Percentiles rank a stretch among this genome's conserved stretches.
Evolutionary conservation across 176 grass and related monocot genomes (phyloP).

Genomic region (Guadua angustifolia): DNA sequence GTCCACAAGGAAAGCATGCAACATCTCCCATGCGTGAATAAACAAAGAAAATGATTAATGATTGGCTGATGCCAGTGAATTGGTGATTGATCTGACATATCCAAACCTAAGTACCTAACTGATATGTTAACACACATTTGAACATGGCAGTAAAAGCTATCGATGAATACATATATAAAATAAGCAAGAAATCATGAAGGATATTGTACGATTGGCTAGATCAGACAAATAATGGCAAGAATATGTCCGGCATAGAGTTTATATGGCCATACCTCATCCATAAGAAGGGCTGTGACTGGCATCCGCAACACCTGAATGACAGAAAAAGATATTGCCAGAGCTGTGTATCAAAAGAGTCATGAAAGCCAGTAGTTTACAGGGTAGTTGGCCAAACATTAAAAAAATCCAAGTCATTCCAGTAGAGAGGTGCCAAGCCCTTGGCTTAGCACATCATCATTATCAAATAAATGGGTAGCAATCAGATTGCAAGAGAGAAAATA

Average conservation of each 20-base stretch:
- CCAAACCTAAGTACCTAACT: neutral
- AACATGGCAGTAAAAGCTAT: constrained; percentile 31
- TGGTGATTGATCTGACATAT: neutral
- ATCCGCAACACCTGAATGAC: constrained; percentile 80
- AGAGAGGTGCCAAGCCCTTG: constrained; percentile 12
- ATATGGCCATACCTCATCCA: constrained; percentile 65
- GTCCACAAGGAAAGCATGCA: constrained; percentile 24
- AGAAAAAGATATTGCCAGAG: constrained; percentile 30
- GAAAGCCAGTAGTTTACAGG: neutral
- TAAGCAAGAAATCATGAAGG: constrained; percentile 12
- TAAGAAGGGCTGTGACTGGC: constrained; percentile 69
- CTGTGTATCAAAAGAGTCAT: constrained; percentile 3
- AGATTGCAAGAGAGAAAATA: constrained; percentile 24
- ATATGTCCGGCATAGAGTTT: neutral
- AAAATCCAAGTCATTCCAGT: constrained; percentile 27
- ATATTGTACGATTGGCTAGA: constrained; percentile 8
- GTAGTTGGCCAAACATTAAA: neutral
- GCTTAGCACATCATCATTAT: constrained; percentile 22
- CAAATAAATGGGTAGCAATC: neutral
- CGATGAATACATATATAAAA: neutral
- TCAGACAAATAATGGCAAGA: neutral
- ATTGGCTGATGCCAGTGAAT: neutral
- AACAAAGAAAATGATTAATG: constrained; percentile 19
- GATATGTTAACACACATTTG: constrained; percentile 23
- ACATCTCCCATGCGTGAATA: neutral